Evolutionary conservation across 2,329 filamentous ascomycete species (phyloP).

Genomic region (Magnaporthales sp.): DNA sequence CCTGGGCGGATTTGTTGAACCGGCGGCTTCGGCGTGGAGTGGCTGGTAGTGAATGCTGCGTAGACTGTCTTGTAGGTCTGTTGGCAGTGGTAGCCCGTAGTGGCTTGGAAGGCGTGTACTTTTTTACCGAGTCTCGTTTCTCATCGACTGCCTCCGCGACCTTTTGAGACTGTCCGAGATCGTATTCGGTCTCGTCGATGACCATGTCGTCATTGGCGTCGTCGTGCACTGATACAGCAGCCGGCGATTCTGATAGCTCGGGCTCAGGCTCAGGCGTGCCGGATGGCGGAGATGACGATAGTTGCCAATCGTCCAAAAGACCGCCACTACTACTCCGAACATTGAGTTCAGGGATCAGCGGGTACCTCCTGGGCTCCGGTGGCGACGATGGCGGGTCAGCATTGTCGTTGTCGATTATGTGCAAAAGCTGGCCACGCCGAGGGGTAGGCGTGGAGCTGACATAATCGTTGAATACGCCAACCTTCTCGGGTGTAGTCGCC

Average conservation of each 20-base stretch:
- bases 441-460: conserved; percentile 54
- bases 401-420: conserved; percentile 33
- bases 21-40: conserved; percentile 12
- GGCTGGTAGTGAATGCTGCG: background rate
- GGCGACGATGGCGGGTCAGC: conserved; percentile 51
- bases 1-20: conserved; percentile 13
- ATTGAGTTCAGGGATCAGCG: conserved; percentile 42
- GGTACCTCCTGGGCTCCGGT: conserved; percentile 43
- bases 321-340: conserved; percentile 34
- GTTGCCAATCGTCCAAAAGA: conserved; percentile 39
- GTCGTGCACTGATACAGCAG: background rate
- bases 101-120: conserved; percentile 7
- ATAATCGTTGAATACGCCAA: conserved; percentile 37
- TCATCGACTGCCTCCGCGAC: background rate
- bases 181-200: background rate
- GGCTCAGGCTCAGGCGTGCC: conserved; percentile 34
- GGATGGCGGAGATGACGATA: conserved; percentile 45
- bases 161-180: background rate
- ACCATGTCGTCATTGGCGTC: conserved; percentile 5
- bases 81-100: background rate
- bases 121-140: background rate
- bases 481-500: conserved; percentile 36
- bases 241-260: background rate
- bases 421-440: conserved; percentile 42
- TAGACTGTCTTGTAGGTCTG: background rate